Evolutionary conservation across 2,329 filamentous ascomycete genomes (phyloP), one percentile per base, ranked within the genome.

Genomic region (Dissoconium aciculare): DNA sequence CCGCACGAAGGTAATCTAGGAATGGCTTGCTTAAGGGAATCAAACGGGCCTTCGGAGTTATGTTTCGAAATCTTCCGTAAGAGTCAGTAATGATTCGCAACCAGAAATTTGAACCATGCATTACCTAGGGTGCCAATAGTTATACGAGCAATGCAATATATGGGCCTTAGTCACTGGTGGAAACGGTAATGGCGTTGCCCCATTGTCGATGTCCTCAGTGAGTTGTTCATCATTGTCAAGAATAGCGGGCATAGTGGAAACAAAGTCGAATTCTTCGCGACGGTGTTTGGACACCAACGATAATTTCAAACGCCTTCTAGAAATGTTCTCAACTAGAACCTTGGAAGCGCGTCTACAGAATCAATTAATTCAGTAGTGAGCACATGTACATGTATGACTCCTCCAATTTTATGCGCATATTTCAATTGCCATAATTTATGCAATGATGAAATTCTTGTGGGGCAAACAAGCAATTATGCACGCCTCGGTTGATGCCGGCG

Each of bases 121-220:
- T 30, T 60, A 82, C 67, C 70, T 76, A 28, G 79, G 73, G 49
- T 93, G 82, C 89, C 89, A 98, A 37, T 68, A 71, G 53, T 93
- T 80, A 56, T 91, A 94, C 25, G 89, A 91, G 59, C 87, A 98
- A 57, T 94, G 79, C 32, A 93, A 63, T 38, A 98, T 91, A 50
- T 98, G 87, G 27, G 78, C 71, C 51, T 76, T 79, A 17, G 75
- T 83, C 34, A 93, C 70, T 1, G 83, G 82, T 12, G 84, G 80
- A 50, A 98, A 95, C 12, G 71, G 71, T 11, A 82, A 61, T 8
- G 25, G 26, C 3, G 36, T 34, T 5, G 35, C 30, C 6, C 26
- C 24, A 8, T 25, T 28, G 11, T 17, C 24, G 10, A 17, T 9
- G 14, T 15, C 27, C 15, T 34, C 28, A n/a, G n/a, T n/a, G n/a